phyloP scores from a whole-genome alignment of 768 basidiomycete species.

The Strobilomyces confusus region DNA sequence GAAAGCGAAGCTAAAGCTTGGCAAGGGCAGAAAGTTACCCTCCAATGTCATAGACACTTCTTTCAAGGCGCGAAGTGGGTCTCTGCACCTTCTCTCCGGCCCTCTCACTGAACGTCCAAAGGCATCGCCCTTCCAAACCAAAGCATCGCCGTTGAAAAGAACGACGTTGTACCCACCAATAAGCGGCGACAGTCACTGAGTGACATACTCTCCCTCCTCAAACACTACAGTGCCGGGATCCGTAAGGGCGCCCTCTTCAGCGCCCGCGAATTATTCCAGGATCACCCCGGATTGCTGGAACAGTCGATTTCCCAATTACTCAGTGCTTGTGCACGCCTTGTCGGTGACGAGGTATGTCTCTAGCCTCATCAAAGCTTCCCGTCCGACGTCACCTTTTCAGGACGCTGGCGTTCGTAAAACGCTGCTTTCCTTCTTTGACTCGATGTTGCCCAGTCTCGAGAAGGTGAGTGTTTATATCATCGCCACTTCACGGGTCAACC shows the following conservation, averaged over 20 bases:
- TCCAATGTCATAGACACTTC: constrained; percentile 92
- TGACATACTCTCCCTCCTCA: constrained; percentile 73
- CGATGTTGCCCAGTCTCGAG: constrained; percentile 66
- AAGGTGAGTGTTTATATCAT: constrained; percentile 36
- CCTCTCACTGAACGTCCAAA: constrained; percentile 31
- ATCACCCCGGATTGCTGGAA: constrained; percentile 52
- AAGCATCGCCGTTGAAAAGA: constrained; percentile 60
- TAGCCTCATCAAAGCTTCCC: neutral
- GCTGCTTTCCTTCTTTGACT: constrained; percentile 61
- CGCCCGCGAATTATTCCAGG: constrained; percentile 65
- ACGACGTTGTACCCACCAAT: constrained; percentile 61
- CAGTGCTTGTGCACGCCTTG: constrained; percentile 59
- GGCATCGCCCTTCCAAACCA: constrained; percentile 90
- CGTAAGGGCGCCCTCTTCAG: constrained; percentile 78
- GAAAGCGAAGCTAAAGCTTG: constrained; percentile 97
- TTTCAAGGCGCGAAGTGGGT: constrained; percentile 89
- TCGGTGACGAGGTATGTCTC: constrained; percentile 73
- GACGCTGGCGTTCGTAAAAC: constrained; percentile 77
- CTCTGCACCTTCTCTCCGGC: neutral
- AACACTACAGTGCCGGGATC: constrained; percentile 77
- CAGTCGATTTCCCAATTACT: constrained; percentile 53
- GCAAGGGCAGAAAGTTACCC: constrained; percentile 83
- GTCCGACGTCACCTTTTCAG: constrained; percentile 36
- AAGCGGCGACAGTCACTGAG: constrained; percentile 69
- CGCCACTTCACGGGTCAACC: constrained; percentile 3